These are phyloP conservation scores for Mortierella sp. DNA, from an alignment of 371 early-diverging fungal genomes.

Conservation along the genomic window DNA sequence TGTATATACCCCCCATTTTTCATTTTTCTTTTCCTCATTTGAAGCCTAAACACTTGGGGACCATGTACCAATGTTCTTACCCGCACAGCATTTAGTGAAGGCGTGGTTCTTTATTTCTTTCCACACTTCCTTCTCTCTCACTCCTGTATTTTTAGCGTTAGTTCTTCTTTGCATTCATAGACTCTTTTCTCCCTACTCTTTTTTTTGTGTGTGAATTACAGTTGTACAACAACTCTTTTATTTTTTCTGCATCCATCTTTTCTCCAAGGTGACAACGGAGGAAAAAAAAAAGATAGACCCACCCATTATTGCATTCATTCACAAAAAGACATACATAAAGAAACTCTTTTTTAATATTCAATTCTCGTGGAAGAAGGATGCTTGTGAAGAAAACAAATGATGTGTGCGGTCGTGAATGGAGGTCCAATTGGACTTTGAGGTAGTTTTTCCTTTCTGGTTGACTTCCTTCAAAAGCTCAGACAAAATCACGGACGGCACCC, in stretches of 20 bases:
- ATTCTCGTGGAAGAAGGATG: too few relatives aligned
- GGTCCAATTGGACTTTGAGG: too few relatives aligned
- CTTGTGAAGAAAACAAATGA: too few relatives aligned
- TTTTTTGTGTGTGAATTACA: conserved; percentile 13
- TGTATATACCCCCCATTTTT: conserved; percentile 30
- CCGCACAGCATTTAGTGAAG: conserved; percentile 44
- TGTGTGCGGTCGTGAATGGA: too few relatives aligned
- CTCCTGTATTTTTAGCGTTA: conserved; percentile 46
- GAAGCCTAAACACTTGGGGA: conserved; percentile 42
- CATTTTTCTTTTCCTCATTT: conserved; percentile 25
- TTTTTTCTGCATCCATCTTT: not conserved
- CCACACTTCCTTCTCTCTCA: conserved; percentile 20
- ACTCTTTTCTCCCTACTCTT: conserved; percentile 1
- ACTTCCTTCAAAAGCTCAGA: too few relatives aligned
- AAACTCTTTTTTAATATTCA: not conserved
- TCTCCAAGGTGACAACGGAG: not conserved
- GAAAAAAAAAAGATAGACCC: conserved; percentile 10
- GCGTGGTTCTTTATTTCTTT: conserved; percentile 3
- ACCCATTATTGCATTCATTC: not conserved
- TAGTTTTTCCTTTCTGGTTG: too few relatives aligned
- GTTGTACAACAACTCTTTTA: conserved; percentile 33
- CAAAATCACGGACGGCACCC: too few relatives aligned
- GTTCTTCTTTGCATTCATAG: conserved; percentile 18
- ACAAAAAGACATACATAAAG: not conserved
- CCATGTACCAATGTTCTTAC: conserved; percentile 37